phyloP scores from a whole-genome alignment of 257 asterid species.

The Schizonepeta tenuifolia region DNA sequence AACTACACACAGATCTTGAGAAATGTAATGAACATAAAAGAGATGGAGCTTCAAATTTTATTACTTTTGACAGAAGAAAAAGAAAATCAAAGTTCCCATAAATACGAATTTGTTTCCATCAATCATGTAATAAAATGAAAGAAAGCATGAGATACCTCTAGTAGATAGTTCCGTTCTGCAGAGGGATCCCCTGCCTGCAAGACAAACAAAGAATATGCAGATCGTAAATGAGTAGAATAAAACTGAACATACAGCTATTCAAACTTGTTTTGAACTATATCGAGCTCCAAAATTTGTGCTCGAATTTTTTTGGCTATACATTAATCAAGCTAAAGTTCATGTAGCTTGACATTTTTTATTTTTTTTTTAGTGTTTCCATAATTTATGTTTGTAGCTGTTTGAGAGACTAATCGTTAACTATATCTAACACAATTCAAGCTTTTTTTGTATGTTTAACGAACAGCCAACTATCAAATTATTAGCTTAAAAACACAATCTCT shows the following conservation, averaged over 20 bases:
- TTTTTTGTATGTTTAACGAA: neutral
- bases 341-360: too few species aligned
- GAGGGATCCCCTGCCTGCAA: conserved; percentile 84
- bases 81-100: neutral
- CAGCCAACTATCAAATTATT: neutral
- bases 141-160: conserved; percentile 56
- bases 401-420: neutral
- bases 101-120: neutral
- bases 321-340: neutral
- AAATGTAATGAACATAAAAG: conserved; percentile 7
- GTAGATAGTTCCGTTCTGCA: conserved; percentile 53
- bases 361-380: too few species aligned
- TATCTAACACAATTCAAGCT: neutral
- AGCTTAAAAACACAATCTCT: too few species aligned
- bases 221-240: neutral
- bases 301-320: neutral
- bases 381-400: neutral
- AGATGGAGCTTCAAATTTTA: neutral
- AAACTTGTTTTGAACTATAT: neutral
- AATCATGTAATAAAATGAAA: neutral
- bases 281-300: neutral
- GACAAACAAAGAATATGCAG: neutral
- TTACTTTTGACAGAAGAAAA: neutral
- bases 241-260: neutral
- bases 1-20: neutral